These are phyloP conservation scores for Saturnispora hagleri DNA, from an alignment of 805 yeast genomes.

Conservation along the genomic window DNA sequence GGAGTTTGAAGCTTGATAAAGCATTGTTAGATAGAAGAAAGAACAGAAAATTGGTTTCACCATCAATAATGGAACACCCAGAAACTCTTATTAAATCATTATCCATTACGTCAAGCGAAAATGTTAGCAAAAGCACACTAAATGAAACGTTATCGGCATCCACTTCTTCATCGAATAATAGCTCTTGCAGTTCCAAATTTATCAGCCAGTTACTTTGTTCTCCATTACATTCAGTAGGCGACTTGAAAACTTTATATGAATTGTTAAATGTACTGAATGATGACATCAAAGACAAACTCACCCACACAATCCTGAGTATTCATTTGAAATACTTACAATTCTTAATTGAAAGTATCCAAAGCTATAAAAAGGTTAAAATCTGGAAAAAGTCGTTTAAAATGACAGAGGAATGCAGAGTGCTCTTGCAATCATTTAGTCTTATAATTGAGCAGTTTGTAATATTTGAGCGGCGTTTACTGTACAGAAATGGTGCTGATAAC, in stretches of 20 bases:
- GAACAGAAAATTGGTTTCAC: background rate
- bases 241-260: background rate
- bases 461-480: background rate
- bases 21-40: background rate
- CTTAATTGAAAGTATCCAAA: background rate
- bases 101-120: background rate
- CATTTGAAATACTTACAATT: background rate
- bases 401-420: constrained; percentile 3
- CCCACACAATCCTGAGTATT: background rate
- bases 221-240: background rate
- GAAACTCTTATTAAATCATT: background rate
- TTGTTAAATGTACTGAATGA: background rate
- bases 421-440: constrained; percentile 2
- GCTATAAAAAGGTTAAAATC: background rate
- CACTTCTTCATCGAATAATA: background rate
- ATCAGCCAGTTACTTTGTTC: background rate
- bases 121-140: background rate
- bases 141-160: background rate
- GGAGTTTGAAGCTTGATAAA: background rate
- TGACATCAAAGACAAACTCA: background rate
- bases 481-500: background rate
- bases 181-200: background rate
- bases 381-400: background rate
- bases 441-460: background rate
- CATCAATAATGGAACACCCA: background rate